These are phyloP conservation scores for Wallemia hederae DNA, from an alignment of 1,284 basidiomycete species.

Conservation along the genomic window DNA sequence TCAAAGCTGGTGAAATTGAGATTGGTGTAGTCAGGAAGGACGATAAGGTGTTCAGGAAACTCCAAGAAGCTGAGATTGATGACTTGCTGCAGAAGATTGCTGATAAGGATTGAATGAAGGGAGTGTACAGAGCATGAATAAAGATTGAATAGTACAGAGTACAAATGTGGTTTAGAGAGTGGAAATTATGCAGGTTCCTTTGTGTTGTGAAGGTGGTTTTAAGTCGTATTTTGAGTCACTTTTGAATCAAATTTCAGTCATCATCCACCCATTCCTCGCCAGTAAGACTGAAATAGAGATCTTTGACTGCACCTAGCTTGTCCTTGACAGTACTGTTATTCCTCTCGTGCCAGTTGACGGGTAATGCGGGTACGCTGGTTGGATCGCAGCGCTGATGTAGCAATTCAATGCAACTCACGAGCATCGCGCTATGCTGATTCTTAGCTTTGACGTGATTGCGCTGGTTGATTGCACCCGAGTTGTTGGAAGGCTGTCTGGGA, in stretches of 20 bases:
- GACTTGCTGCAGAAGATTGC: background rate
- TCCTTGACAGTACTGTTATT: background rate
- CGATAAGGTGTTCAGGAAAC: slow-evolving; percentile 2
- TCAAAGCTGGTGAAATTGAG: slow-evolving; percentile 34
- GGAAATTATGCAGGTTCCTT: background rate
- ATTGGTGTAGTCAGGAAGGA: slow-evolving; percentile 17
- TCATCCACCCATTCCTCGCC: slow-evolving; percentile 4
- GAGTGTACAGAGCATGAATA: background rate
- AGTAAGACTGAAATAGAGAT: background rate
- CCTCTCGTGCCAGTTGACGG: background rate
- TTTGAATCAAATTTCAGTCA: slow-evolving; percentile 8
- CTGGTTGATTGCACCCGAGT: background rate
- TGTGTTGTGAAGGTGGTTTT: background rate
- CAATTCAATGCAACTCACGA: background rate
- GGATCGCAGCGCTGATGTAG: background rate
- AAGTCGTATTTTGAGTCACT: background rate
- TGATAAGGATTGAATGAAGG: slow-evolving; percentile 2
- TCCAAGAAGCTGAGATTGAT: slow-evolving; percentile 11
- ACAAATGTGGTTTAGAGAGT: background rate
- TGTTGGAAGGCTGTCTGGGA: background rate
- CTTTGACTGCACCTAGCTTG: slow-evolving; percentile 4
- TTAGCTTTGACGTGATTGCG: background rate
- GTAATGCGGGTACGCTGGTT: background rate
- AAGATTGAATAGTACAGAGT: background rate
- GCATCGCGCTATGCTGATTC: background rate